Evolutionary conservation across 1,284 basidiomycete species (phyloP).

Genomic region (Heterobasidion parviporum): DNA sequence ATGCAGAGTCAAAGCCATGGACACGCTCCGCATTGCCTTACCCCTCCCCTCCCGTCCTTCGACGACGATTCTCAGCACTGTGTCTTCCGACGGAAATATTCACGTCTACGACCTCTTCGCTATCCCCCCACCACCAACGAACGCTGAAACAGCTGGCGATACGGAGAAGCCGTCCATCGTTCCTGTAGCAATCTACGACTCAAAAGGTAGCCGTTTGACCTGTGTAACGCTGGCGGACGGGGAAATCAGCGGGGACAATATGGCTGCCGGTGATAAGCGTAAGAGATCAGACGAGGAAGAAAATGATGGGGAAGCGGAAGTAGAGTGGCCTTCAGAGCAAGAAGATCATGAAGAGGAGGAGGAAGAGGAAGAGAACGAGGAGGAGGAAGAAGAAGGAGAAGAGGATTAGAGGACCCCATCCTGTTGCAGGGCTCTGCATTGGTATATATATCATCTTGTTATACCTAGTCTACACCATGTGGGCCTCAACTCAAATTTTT

Average conservation of each 20-base stretch:
- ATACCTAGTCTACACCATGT: too few relatives aligned
- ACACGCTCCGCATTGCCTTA: constrained; percentile 11
- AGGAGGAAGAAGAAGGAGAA: not conserved
- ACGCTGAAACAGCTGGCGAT: not conserved
- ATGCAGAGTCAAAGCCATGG: constrained; percentile 12
- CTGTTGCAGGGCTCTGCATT: too few relatives aligned
- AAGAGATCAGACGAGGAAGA: constrained; percentile 9
- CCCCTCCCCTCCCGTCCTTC: constrained; percentile 3
- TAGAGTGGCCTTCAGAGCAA: not conserved
- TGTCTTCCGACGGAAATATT: constrained; percentile 12
- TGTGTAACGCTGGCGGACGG: constrained; percentile 12
- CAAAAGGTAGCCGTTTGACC: constrained; percentile 13
- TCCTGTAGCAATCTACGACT: constrained; percentile 11
- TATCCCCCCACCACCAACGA: constrained; percentile 3
- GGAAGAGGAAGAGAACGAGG: constrained; percentile 1
- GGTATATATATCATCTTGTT: too few relatives aligned
- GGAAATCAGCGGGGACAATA: constrained; percentile 1
- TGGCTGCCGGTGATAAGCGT: constrained; percentile 6
- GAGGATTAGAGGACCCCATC: too few relatives aligned
- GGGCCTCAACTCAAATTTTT: too few relatives aligned
- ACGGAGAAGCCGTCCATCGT: constrained; percentile 3
- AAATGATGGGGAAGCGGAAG: constrained; percentile 4
- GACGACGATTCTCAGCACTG: constrained; percentile 10
- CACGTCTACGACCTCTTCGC: constrained; percentile 12
- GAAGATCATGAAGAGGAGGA: not conserved